Percentiles rank a stretch among this genome's conserved stretches.
Evolutionary conservation across 345 rosid species (phyloP).

Genomic region (Gossypium ekmanianum): DNA sequence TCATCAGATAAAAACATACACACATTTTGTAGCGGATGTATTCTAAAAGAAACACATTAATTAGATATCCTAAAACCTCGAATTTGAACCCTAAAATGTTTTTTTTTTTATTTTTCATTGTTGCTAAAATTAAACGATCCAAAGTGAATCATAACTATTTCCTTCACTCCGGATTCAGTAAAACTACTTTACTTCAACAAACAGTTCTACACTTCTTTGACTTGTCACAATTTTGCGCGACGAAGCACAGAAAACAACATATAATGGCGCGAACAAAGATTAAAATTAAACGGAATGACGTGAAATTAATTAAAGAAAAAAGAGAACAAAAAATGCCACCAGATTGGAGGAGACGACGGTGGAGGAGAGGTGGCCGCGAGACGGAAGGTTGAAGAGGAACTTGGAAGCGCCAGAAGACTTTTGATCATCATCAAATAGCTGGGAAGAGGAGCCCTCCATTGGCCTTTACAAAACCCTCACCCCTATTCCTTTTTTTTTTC

Average conservation of each 20-base stretch:
- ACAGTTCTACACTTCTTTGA: neutral
- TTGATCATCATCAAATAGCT: slow-evolving; percentile 35
- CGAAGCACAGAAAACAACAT: neutral
- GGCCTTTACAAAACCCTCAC: slow-evolving; percentile 37
- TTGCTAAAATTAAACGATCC: neutral
- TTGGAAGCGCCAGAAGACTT: slow-evolving; percentile 37
- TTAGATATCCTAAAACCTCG: neutral
- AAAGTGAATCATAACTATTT: neutral
- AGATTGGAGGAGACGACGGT: slow-evolving; percentile 62
- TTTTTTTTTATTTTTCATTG: no score
- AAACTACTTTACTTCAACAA: neutral
- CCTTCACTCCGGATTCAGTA: neutral
- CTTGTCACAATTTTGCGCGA: neutral
- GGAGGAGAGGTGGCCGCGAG: slow-evolving; percentile 78
- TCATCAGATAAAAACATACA: neutral
- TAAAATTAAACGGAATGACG: neutral
- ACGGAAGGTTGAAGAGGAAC: slow-evolving; percentile 74
- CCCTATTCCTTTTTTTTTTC: neutral
- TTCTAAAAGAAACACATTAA: neutral
- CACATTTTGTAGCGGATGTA: neutral
- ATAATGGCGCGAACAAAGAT: neutral
- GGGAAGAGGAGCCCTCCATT: slow-evolving; percentile 60
- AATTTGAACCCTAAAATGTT: neutral
- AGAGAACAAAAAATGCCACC: slow-evolving; percentile 31
- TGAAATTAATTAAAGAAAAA: neutral